Evolutionary conservation across 805 yeast species (phyloP), one percentile per base, ranked within the genome.

Genomic region (Myxozyma neglecta): DNA sequence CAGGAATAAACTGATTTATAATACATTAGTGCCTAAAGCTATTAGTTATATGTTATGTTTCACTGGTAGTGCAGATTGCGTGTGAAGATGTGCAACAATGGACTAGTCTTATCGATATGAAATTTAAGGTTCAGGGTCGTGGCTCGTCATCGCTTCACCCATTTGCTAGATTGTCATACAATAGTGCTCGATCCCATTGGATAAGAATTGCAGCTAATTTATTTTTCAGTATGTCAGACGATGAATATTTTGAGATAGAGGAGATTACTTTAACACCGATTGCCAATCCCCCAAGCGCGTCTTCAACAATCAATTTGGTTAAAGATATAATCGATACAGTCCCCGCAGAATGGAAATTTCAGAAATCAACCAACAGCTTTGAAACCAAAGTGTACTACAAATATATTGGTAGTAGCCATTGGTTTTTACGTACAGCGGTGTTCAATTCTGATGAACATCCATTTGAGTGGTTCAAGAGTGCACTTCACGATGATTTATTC

Each of bases 381-480:
- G 51, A 50, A 10, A 20, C 56, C 6, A 45, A 34, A 9, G 64
- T 62, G 14, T 59, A 62, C 55, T 46, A 47, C 39, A 53, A 44
- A 40, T 14, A 34, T 20, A 29, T 55, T 34, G 60, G 44, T 29
- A 36, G 36, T 20, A 58, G 60, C 53, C 47, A 47, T 2, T 62
- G 63, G 64, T 59, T 39, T 34, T 35, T 44, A 18, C 63, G 66
- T n/a, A 53, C 52, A n/a, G 47, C 62, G 6, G 13, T 40, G 8
- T 56, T 47, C 45, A 58, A 56, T 37, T 40, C 40, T 9, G 36
- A 32, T 43, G 57, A 34, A n/a, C 42, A 51, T 18, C 57, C 65
- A 16, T 60, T 46, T 34, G 66, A 56, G 20, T 60, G 61, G 66
- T 61, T 63, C 47, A 56, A 54, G 48, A 48, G 53, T 13, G 56